A percentile compares a stretch with the other conserved stretches of the same genome.
Evolutionary conservation across 2,329 filamentous ascomycete genomes (phyloP).

Genomic region (Aspergillus sp.): DNA sequence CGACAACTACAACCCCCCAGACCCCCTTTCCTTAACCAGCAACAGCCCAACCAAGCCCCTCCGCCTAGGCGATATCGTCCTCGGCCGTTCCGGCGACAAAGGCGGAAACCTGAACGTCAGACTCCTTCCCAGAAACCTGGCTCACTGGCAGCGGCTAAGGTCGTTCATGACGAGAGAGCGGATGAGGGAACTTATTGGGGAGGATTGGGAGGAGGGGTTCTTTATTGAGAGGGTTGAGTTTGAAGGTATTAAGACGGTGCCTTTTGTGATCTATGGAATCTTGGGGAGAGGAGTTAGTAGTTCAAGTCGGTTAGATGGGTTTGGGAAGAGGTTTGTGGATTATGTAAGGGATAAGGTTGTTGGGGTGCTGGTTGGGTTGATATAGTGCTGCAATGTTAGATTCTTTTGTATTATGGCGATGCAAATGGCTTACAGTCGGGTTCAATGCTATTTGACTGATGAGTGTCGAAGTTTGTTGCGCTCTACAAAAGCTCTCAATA

Average conservation of each 20-base stretch:
- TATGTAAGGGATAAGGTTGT: constrained; percentile 43
- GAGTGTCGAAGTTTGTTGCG: no score
- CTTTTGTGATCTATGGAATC: constrained; percentile 46
- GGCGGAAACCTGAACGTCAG: constrained; percentile 39
- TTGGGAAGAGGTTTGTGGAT: constrained; percentile 51
- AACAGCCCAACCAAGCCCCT: constrained; percentile 25
- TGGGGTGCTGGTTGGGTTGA: constrained; percentile 27
- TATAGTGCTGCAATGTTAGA: no score
- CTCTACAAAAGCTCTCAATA: no score
- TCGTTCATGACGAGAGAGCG: constrained; percentile 34
- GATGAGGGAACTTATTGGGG: constrained; percentile 36
- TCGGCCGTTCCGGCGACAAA: constrained; percentile 40
- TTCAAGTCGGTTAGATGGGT: constrained; percentile 40
- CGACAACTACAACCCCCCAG: constrained; percentile 14
- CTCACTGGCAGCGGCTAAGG: constrained; percentile 31
- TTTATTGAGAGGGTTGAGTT: constrained; percentile 46
- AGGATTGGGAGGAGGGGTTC: constrained; percentile 40
- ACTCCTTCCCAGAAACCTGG: constrained; percentile 23
- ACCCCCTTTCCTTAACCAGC: constrained; percentile 5
- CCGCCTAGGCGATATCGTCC: constrained; percentile 38
- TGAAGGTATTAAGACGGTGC: constrained; percentile 39
- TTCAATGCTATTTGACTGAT: no score
- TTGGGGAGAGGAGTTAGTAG: constrained; percentile 45
- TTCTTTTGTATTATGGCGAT: no score
- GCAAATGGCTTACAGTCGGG: no score